Conservation (phyloP, 202 grass and related monocot genomes). For the Elaeis oleifera region DNA sequence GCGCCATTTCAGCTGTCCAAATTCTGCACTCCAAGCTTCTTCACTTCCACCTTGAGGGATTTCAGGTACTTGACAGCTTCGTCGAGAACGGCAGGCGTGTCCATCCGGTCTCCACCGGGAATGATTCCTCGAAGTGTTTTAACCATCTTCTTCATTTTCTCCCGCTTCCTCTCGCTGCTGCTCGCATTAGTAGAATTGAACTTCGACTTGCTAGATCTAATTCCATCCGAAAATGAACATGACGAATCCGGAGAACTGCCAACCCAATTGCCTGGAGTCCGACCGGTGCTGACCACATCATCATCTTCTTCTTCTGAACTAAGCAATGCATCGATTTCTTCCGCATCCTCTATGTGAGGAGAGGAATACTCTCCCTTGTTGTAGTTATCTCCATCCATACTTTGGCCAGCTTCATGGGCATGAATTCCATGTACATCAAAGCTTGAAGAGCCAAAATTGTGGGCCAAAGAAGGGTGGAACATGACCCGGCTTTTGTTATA, state of each 20-base stretch:
- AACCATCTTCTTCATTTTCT: conserved; percentile 92
- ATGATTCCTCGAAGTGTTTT: conserved; percentile 77
- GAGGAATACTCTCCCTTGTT: conserved; percentile 29
- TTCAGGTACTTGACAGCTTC: conserved; percentile 84
- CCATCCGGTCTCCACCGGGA: conserved; percentile 73
- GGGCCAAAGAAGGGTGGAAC: conserved; percentile 73
- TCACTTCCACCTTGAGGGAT: conserved; percentile 87
- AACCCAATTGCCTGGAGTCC: conserved; percentile 42
- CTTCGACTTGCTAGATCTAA: background rate
- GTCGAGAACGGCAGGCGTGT: conserved; percentile 75
- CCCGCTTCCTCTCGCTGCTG: conserved; percentile 40
- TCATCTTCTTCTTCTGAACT: conserved; percentile 72
- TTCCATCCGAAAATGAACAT: conserved; percentile 51
- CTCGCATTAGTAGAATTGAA: conserved; percentile 20
- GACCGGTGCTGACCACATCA: conserved; percentile 68
- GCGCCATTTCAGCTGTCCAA: conserved; percentile 39
- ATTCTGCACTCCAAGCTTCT: conserved; percentile 70
- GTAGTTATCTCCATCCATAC: conserved; percentile 29
- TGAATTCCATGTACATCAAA: conserved; percentile 18
- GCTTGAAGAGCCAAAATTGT: conserved; percentile 43
- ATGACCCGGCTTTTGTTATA: conserved; percentile 68
- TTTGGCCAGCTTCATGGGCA: conserved; percentile 20
- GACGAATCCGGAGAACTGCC: conserved; percentile 54
- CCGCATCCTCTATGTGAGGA: conserved; percentile 58
- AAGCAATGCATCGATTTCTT: conserved; percentile 74